Evolutionary conservation across 179 eudicot genomes (phyloP).

Genomic region (Nepenthes alata): DNA sequence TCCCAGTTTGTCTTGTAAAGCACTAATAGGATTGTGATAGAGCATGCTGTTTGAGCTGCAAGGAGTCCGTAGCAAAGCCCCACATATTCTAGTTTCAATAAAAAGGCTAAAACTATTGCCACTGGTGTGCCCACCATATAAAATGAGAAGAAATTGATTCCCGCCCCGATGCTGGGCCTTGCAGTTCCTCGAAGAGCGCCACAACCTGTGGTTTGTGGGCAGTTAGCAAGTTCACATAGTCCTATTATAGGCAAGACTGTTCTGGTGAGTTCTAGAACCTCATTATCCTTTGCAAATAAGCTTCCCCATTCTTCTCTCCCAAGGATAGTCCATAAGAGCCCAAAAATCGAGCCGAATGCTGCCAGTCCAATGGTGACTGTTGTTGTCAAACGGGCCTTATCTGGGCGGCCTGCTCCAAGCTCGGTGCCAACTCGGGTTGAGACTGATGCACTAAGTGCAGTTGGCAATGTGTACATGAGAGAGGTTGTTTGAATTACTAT

Average conservation of each 20-base stretch:
- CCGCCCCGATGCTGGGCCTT: conserved; percentile 63
- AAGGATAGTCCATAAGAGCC: conserved; percentile 51
- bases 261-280: conserved; percentile 52
- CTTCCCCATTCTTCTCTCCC: conserved; percentile 68
- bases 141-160: conserved; percentile 68
- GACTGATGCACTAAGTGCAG: conserved; percentile 65
- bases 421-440: conserved; percentile 80
- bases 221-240: conserved; percentile 77
- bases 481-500: conserved; percentile 86
- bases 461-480: conserved; percentile 71
- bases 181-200: conserved; percentile 85
- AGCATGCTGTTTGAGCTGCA: conserved; percentile 69
- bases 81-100: conserved; percentile 35
- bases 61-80: conserved; percentile 85
- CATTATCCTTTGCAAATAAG: conserved; percentile 48
- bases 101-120: conserved; percentile 55
- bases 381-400: conserved; percentile 55
- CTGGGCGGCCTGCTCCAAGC: conserved; percentile 73
- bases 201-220: conserved; percentile 90
- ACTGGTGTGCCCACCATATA: conserved; percentile 74
- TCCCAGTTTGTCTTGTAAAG: conserved; percentile 67
- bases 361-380: conserved; percentile 44
- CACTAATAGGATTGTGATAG: conserved; percentile 40
- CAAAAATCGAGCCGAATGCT: conserved; percentile 36
- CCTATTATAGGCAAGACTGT: conserved; percentile 75